Conservation (phyloP, 352 stramenopile genomes). For the Phytophthora kernoviae region DNA sequence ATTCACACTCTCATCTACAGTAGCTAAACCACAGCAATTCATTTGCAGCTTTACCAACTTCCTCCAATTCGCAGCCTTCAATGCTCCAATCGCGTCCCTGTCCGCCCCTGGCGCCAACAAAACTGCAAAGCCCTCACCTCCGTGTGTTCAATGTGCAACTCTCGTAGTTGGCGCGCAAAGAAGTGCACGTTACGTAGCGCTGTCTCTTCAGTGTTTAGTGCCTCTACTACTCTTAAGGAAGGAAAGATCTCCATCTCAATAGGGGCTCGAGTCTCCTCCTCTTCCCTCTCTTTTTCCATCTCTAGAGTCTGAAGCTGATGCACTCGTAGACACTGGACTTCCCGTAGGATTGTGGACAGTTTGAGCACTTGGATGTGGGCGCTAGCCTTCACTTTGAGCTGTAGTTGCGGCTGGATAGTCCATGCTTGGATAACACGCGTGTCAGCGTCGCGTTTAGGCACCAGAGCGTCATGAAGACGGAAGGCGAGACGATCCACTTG, state of each 20-base stretch:
- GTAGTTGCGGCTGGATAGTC: constrained; percentile 75
- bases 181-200: constrained; percentile 64
- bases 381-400: constrained; percentile 69
- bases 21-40: constrained; percentile 63
- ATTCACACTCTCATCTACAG: constrained; percentile 65
- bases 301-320: constrained; percentile 49
- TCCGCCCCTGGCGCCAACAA: constrained; percentile 41
- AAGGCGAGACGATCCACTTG: constrained; percentile 74
- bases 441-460: constrained; percentile 70
- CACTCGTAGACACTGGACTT: constrained; percentile 70
- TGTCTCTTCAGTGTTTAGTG: constrained; percentile 48
- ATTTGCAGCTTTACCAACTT: constrained; percentile 62
- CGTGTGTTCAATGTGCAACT: constrained; percentile 77
- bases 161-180: constrained; percentile 67
- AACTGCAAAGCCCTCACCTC: constrained; percentile 45
- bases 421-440: constrained; percentile 70
- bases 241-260: constrained; percentile 87
- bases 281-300: background rate
- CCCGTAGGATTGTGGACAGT: constrained; percentile 81
- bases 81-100: background rate
- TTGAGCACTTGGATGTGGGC: constrained; percentile 88
- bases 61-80: constrained; percentile 34
- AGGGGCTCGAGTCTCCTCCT: constrained; percentile 3
- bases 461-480: constrained; percentile 73
- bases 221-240: constrained; percentile 68